Percentiles rank a stretch among this genome's conserved stretches.
Evolutionary conservation across 305 asterid genomes (phyloP).

Genomic region (Striga hermonthica): DNA sequence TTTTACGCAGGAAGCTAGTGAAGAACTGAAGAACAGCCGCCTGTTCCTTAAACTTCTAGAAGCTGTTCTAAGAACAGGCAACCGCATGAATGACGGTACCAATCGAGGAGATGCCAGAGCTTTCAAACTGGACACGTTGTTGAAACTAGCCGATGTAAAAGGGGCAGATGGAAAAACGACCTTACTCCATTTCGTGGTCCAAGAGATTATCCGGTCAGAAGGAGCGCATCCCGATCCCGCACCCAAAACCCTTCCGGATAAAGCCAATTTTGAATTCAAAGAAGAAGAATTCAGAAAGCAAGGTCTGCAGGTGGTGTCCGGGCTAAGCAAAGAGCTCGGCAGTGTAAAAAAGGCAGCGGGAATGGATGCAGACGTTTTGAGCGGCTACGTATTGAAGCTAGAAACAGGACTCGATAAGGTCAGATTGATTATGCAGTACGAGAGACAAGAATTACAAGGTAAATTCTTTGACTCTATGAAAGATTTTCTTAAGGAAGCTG

Average conservation of each 20-base stretch:
- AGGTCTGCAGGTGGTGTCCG: conserved; percentile 73
- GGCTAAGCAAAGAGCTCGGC: conserved; percentile 73
- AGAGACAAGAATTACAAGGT: conserved; percentile 47
- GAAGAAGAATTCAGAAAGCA: conserved; percentile 76
- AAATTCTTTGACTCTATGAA: conserved; percentile 69
- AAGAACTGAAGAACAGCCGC: conserved; percentile 77
- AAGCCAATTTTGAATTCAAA: conserved; percentile 36
- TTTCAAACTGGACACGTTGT: conserved; percentile 80
- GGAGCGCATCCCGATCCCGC: conserved; percentile 43
- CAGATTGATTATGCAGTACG: conserved; percentile 51
- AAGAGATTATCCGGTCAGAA: conserved; percentile 85
- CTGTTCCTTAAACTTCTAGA: conserved; percentile 89
- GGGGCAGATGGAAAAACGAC: conserved; percentile 96
- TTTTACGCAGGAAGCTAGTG: conserved; percentile 68
- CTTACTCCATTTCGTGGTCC: conserved; percentile 91
- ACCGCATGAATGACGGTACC: conserved; percentile 95
- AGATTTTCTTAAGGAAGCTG: conserved; percentile 61
- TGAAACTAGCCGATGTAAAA: conserved; percentile 78
- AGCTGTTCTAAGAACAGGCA: conserved; percentile 88
- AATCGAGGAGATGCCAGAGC: conserved; percentile 87
- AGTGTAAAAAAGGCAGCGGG: conserved; percentile 78
- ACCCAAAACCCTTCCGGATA: conserved; percentile 32
- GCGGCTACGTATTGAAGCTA: conserved; percentile 74
- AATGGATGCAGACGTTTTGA: conserved; percentile 88
- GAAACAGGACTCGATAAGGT: conserved; percentile 76